Conservation (phyloP, 2,329 filamentous ascomycete species). For the Sporothrix variecibatus region DNA sequence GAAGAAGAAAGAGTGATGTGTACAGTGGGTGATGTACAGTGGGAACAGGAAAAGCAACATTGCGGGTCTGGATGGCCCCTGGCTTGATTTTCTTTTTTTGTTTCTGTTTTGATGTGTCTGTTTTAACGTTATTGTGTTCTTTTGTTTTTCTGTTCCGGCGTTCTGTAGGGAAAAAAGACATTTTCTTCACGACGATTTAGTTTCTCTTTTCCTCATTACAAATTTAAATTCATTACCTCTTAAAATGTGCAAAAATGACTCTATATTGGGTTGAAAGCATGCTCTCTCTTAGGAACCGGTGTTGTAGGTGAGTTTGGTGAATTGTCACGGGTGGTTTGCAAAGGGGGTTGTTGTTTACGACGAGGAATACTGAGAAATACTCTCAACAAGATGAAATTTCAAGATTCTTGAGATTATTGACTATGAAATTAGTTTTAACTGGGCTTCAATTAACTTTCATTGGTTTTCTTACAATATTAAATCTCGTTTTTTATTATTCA, state of each 20-base stretch:
- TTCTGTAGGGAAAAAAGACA: slow-evolving; percentile 19
- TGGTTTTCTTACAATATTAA: background rate
- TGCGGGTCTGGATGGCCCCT: background rate
- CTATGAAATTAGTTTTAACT: too few relatives aligned
- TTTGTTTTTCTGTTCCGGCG: background rate
- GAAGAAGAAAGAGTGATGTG: background rate
- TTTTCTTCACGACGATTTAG: slow-evolving; percentile 19
- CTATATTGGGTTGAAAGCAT: too few relatives aligned
- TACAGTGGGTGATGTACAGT: background rate
- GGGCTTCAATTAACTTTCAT: too few relatives aligned
- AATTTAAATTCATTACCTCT: background rate
- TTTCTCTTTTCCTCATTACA: slow-evolving; percentile 16
- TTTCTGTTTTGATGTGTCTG: slow-evolving; percentile 17
- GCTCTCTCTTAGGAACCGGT: too few relatives aligned
- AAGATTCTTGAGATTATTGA: too few relatives aligned
- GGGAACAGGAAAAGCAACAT: slow-evolving; percentile 8
- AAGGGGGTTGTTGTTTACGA: too few relatives aligned
- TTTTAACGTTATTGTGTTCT: background rate
- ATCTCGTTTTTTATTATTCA: background rate
- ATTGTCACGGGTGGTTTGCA: too few relatives aligned
- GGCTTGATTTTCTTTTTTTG: slow-evolving; percentile 19
- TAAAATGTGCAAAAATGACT: background rate
- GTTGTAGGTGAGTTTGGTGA: too few relatives aligned
- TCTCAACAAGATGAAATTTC: too few relatives aligned
- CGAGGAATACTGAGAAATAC: too few relatives aligned